Evolutionary conservation across 495 filamentous ascomycete genomes (phyloP), one percentile per base, ranked within the genome.

Genomic region (Clavariopsis aquatica): DNA sequence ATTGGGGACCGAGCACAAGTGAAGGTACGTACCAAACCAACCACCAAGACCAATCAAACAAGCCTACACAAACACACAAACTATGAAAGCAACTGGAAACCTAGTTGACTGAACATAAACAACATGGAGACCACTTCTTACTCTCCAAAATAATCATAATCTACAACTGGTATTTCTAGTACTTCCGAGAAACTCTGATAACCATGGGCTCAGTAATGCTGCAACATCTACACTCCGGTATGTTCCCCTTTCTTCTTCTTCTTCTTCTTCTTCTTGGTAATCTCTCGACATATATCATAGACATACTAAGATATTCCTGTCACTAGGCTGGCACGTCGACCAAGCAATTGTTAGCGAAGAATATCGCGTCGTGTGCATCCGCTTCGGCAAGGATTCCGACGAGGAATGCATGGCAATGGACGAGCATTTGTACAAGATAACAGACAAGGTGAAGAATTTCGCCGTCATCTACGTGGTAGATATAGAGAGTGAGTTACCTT

Each of bases 401-500:
- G 82, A 85, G 22, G 86, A 84, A 69, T 64, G 60, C 36, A 64
- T 64, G 60, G n/a, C 6, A 1, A 45, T 49, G 49, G 65, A 68
- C 28, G 65, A 68, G 36, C 20, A 52, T 4, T 45, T 65, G 38
- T 49, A 17, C 45, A 65, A 65, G 45, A 55, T 70, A 69, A 88
- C 90, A n/a, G 89, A 92, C 73, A 81, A 82, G 24, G 89, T 94
- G 60, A 90, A 92, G 78, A 92, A 92, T 74, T 93, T 93, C 73
- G 93, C 93, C 28, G 93, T 93, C 68, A 89, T 98, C 72, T 96
- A 98, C 78, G 85, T 98, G 57, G 97, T 94, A 82, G 95, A 98
- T 76, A 85, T 96, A 65, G 93, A 98, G 71, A 45, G 22, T 23
- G 49, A 2, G 56, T 59, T n/a, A n/a, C n/a, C n/a, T n/a, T n/a